phyloP scores from a whole-genome alignment of 2,329 filamentous ascomycete genomes.

The Diplodia seriata region DNA sequence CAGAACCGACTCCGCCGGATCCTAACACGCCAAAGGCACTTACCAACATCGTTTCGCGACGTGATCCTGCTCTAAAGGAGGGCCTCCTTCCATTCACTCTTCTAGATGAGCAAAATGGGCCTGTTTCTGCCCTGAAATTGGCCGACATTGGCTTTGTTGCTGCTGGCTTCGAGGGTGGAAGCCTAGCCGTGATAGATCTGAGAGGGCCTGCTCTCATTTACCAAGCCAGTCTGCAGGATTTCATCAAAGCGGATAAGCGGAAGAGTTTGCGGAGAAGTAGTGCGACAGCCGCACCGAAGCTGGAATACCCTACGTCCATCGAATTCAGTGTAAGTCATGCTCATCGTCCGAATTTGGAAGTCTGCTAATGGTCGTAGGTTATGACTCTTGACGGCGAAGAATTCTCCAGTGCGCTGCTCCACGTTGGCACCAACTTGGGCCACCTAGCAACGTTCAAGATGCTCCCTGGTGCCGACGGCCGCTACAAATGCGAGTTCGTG shows the following conservation, averaged over 20 bases:
- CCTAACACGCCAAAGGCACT: conserved; percentile 59
- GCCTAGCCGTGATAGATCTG: conserved; percentile 82
- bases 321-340: conserved; percentile 74
- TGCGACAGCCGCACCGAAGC: conserved; percentile 53
- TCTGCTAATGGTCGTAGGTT: conserved; percentile 48
- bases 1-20: conserved; percentile 63
- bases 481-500: conserved; percentile 75
- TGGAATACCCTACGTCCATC: conserved; percentile 80
- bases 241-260: conserved; percentile 78
- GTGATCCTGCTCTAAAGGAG: conserved; percentile 76
- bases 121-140: conserved; percentile 78
- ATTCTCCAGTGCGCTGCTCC: conserved; percentile 92
- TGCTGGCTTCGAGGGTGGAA: conserved; percentile 82
- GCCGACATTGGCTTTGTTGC: conserved; percentile 95
- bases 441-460: conserved; percentile 90
- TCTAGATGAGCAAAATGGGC: conserved; percentile 82
- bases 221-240: conserved; percentile 72
- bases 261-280: conserved; percentile 70
- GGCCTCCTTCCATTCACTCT: conserved; percentile 81
- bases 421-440: conserved; percentile 86
- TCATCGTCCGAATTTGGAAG: neutral
- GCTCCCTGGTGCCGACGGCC: conserved; percentile 71
- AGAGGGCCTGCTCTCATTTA: conserved; percentile 86
- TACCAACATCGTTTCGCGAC: conserved; percentile 74
- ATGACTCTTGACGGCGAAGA: conserved; percentile 92